Evolutionary conservation across 2,329 filamentous ascomycete species (phyloP).

Genomic region (Diaporthe aspalathi): DNA sequence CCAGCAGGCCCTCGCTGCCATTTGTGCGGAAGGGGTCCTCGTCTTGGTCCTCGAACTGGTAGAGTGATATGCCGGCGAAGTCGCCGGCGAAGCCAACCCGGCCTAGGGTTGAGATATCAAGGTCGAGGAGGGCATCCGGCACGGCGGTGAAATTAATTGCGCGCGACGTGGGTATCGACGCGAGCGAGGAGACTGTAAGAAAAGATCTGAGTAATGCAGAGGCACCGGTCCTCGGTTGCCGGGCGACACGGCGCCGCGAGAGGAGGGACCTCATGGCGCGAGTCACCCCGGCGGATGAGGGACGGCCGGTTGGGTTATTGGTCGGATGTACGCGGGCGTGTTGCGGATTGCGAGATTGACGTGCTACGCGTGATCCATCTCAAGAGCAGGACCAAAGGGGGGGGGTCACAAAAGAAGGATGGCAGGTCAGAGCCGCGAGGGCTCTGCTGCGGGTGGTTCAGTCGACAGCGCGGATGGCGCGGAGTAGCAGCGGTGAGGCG

Average conservation of each 20-base stretch:
- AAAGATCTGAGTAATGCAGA: conserved; percentile 39
- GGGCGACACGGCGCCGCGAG: conserved; percentile 55
- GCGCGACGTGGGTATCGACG: conserved; percentile 52
- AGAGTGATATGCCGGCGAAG: conserved; percentile 91
- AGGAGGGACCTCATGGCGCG: conserved; percentile 61
- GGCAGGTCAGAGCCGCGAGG: neutral
- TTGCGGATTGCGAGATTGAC: neutral
- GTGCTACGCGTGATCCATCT: conserved; percentile 38
- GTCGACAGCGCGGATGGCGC: conserved; percentile 2
- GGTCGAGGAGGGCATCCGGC: conserved; percentile 69
- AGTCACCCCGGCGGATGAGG: conserved; percentile 35
- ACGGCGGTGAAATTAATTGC: conserved; percentile 71
- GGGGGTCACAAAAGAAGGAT: neutral
- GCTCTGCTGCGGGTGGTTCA: conserved; percentile 11
- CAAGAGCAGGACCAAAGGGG: conserved; percentile 26
- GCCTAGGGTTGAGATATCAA: conserved; percentile 83
- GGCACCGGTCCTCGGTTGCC: conserved; percentile 45
- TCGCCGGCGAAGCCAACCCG: conserved; percentile 88
- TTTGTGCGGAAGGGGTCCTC: conserved; percentile 76
- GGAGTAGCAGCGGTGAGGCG: neutral
- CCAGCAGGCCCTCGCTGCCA: conserved; percentile 83
- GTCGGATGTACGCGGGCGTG: neutral
- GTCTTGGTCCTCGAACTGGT: conserved; percentile 84
- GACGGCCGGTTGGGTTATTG: neutral
- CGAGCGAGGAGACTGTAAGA: conserved; percentile 52